These are phyloP conservation scores for Punctularia strigosozonata DNA, from an alignment of 768 basidiomycete species.

Conservation along the genomic window DNA sequence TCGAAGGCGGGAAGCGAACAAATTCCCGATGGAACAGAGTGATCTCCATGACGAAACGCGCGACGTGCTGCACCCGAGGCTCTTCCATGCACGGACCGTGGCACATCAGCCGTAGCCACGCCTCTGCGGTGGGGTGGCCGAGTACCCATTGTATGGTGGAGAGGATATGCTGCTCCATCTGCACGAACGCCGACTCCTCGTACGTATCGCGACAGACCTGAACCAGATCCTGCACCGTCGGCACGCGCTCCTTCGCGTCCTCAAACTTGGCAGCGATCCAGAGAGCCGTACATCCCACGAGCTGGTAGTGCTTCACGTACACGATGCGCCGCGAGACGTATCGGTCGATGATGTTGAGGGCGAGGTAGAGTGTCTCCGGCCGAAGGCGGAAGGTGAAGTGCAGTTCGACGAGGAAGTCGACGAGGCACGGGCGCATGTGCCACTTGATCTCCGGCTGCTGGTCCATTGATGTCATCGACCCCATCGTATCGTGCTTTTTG, in stretches of 20 bases:
- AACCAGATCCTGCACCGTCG: slow-evolving; percentile 86
- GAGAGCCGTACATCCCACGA: slow-evolving; percentile 94
- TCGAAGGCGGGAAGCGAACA: slow-evolving; percentile 72
- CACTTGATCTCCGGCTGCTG: slow-evolving; percentile 98
- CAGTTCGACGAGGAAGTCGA: slow-evolving; percentile 98
- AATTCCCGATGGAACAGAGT: slow-evolving; percentile 97
- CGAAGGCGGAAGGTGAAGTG: slow-evolving; percentile 97
- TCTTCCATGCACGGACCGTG: slow-evolving; percentile 72
- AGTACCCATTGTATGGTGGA: slow-evolving; percentile 94
- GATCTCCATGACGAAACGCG: slow-evolving; percentile 98
- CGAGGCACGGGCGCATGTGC: slow-evolving; percentile 98
- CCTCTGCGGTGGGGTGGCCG: slow-evolving; percentile 96
- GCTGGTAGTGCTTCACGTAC: slow-evolving; percentile 98
- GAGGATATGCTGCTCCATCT: slow-evolving; percentile 98
- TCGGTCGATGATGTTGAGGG: slow-evolving; percentile 97
- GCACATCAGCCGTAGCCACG: slow-evolving; percentile 85
- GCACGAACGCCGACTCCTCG: slow-evolving; percentile 94
- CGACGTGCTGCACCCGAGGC: slow-evolving; percentile 85
- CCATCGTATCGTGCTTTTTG: slow-evolving; percentile 68
- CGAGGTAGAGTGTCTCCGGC: slow-evolving; percentile 96
- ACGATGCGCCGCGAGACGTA: slow-evolving; percentile 98
- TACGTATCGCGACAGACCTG: slow-evolving; percentile 96
- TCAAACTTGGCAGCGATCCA: slow-evolving; percentile 99
- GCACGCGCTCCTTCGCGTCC: slow-evolving; percentile 96
- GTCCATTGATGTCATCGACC: slow-evolving; percentile 93